Base-by-base conservation (phyloP, 2,329 filamentous ascomycete genomes). In the Alternaria panax region DNA sequence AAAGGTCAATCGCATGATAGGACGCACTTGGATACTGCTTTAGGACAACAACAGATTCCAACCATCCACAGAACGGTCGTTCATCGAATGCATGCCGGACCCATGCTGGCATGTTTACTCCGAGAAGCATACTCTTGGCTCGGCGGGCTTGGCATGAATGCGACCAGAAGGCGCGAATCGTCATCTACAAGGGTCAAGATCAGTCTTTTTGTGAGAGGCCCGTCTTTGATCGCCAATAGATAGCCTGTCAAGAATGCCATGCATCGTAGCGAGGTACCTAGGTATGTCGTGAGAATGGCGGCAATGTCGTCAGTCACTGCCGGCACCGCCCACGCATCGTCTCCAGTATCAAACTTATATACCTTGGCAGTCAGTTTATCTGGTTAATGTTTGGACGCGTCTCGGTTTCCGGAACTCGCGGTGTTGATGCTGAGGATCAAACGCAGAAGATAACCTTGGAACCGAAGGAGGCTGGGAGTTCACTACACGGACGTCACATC, bases 221-320 rank as follows among this genome's bases (percentile, higher is more conserved):
- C 27, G 30, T 38, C 24, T 30, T 27, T 28, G 34, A 38, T 38
- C 34, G 34, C 36, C 24, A 14, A 32, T 7, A 8, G n/a, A 38
- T 20, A 11, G 16, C 16, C 32, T n/a, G 27, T 24, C 52, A 40
- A 54, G 41, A 40, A 28, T 36, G 42, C 41, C 14, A 30, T 46
- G 54, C 47, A 34, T 24, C 27, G 38, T 28, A 20, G 34, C 25
- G 28, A 24, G 32, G 22, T 28, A 20, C 25, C 25, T 22, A 24
- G 32, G 22, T 22, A 50, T 57, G 54, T 57, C 32, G 54, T 32
- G 24, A 57, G 7, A 43, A 11, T 52, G 38, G 20, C 12, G n/a
- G 22, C n/a, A 43, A 52, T 57, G 54, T 52, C 47, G 54, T 57
- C 47, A 50, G 24, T 34, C 36, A 24, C 28, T 47, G 28, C 18